Percentiles rank a stretch among this genome's conserved stretches.
Conservation (phyloP, 495 filamentous ascomycete species). For the Penicillium riverlandense region DNA sequence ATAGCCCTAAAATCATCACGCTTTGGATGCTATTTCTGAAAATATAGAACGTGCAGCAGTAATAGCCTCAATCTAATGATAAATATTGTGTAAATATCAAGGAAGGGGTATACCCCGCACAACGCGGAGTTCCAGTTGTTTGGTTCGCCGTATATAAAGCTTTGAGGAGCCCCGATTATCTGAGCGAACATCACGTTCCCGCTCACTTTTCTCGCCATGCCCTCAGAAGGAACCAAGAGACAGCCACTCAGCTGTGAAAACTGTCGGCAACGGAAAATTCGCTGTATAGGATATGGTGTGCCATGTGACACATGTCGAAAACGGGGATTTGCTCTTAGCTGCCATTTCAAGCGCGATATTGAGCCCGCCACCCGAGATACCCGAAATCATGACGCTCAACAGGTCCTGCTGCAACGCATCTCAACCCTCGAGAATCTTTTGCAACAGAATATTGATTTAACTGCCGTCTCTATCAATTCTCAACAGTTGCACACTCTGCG, state of each 20-base stretch:
- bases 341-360: constrained; percentile 6
- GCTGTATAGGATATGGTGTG: constrained; percentile 4
- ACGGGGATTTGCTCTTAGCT: constrained; percentile 1
- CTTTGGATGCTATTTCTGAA: too few species aligned
- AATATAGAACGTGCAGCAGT: too few species aligned
- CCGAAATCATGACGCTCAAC: neutral
- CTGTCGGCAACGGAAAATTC: constrained; percentile 3
- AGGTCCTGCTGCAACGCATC: constrained; percentile 1
- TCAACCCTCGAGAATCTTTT: neutral
- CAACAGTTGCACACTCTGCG: neutral
- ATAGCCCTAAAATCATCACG: too few species aligned
- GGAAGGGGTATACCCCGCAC: too few species aligned
- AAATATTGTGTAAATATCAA: too few species aligned
- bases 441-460: constrained; percentile 1
- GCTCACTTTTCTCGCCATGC: too few species aligned
- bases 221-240: neutral
- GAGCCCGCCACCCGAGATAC: neutral
- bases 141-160: too few species aligned
- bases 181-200: too few species aligned
- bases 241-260: constrained; percentile 6
- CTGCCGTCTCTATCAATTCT: neutral
- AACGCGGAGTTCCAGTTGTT: too few species aligned
- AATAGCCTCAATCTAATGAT: too few species aligned
- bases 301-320: constrained; percentile 7
- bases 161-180: too few species aligned